Evolutionary conservation across 139 green algal genomes (phyloP).

Genomic region (Tetradesmus obliquus): DNA sequence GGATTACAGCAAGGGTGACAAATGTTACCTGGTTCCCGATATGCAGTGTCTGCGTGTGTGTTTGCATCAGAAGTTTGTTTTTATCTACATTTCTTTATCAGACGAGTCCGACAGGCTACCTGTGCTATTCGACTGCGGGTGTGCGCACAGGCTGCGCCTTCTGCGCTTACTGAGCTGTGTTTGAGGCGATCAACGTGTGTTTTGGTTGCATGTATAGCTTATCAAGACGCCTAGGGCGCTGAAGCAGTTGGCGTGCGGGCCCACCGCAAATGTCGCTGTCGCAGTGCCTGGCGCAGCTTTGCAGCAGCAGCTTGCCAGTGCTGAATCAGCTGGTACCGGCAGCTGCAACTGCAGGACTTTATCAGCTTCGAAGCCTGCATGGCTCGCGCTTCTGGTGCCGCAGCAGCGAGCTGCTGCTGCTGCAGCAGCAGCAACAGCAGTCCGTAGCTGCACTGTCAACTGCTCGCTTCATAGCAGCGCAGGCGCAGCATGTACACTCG

Average conservation of each 20-base stretch:
- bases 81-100: background rate
- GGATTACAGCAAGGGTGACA: background rate
- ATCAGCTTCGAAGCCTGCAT: conserved; percentile 13
- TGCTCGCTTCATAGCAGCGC: conserved; percentile 7
- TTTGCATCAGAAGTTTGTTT: background rate
- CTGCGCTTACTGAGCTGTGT: background rate
- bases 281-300: background rate
- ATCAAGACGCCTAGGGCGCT: background rate
- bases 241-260: background rate
- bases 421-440: conserved; percentile 25
- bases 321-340: background rate
- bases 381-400: conserved; percentile 19
- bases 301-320: background rate
- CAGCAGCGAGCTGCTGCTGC: conserved; percentile 10
- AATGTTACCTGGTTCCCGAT: background rate
- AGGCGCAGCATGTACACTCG: conserved; percentile 5
- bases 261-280: background rate
- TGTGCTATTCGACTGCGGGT: background rate
- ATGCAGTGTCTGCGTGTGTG: background rate
- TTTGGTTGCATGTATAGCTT: background rate
- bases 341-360: background rate
- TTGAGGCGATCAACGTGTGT: background rate
- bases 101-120: background rate
- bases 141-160: background rate
- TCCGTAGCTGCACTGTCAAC: background rate